Percentiles rank a stretch among this genome's conserved stretches.
phyloP scores from a whole-genome alignment of 208 protist genomes.

The Trypanosoma theileri region DNA sequence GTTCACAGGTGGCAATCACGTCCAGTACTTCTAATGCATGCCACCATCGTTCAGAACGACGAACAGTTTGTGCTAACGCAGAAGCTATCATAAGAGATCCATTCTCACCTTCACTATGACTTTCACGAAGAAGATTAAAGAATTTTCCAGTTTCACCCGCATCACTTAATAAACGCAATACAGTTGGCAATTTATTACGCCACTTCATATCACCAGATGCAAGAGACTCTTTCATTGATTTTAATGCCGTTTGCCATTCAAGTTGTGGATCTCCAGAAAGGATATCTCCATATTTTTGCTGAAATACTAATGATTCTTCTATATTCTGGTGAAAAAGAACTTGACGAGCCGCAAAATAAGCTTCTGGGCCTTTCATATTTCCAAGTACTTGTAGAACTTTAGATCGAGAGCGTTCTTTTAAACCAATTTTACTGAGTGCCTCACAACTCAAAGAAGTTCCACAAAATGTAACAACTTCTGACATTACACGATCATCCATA shows the following conservation, averaged over 20 bases:
- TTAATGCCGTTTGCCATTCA: slow-evolving; percentile 53
- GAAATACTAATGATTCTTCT: slow-evolving; percentile 28
- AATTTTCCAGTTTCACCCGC: slow-evolving; percentile 49
- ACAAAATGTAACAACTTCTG: slow-evolving; percentile 22
- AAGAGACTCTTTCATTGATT: slow-evolving; percentile 33
- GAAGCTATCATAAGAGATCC: slow-evolving; percentile 58
- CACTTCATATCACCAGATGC: slow-evolving; percentile 40
- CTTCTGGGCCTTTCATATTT: slow-evolving; percentile 47
- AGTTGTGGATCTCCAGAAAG: slow-evolving; percentile 41
- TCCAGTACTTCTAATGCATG: slow-evolving; percentile 66
- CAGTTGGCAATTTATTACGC: slow-evolving; percentile 46
- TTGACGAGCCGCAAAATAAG: slow-evolving; percentile 49
- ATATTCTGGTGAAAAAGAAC: slow-evolving; percentile 41
- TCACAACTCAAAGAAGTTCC: slow-evolving; percentile 30
- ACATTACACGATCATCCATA: slow-evolving; percentile 7
- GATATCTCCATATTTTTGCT: slow-evolving; percentile 63
- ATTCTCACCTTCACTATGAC: slow-evolving; percentile 14
- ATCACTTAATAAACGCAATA: slow-evolving; percentile 82
- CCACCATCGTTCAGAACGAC: slow-evolving; percentile 60
- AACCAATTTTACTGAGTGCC: slow-evolving; percentile 29
- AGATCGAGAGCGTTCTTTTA: slow-evolving; percentile 16
- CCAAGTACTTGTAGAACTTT: slow-evolving; percentile 37
- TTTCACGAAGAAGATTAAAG: slow-evolving; percentile 51
- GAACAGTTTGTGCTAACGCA: slow-evolving; percentile 46
- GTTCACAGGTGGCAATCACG: slow-evolving; percentile 39